These are phyloP conservation scores for Trypanosoma mega DNA, from an alignment of 208 protist genomes.

Conservation along the genomic window DNA sequence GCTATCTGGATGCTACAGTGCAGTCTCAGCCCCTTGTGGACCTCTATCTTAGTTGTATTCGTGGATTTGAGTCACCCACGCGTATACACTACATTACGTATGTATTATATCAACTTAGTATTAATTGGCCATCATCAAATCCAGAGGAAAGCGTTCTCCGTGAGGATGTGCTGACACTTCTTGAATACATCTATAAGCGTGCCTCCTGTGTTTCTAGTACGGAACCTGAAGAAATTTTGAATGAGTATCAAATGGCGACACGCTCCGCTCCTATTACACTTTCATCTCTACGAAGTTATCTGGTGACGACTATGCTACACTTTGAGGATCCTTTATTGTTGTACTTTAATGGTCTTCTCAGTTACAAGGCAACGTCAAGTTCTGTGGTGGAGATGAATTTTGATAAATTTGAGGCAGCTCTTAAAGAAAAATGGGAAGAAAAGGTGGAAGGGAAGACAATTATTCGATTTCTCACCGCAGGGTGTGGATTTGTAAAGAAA, in stretches of 20 bases:
- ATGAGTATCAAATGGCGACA: conserved; percentile 78
- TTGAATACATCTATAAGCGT: conserved; percentile 81
- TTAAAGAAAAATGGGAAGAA: conserved; percentile 61
- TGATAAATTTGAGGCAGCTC: conserved; percentile 57
- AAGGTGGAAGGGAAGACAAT: conserved; percentile 50
- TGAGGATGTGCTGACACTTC: conserved; percentile 67
- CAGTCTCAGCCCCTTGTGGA: conserved; percentile 50
- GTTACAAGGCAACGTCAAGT: conserved; percentile 38
- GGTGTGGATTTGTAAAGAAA: conserved; percentile 70
- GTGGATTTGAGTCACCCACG: conserved; percentile 80
- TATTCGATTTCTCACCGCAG: conserved; percentile 66
- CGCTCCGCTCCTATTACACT: conserved; percentile 74
- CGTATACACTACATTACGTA: conserved; percentile 82
- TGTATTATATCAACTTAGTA: conserved; percentile 81
- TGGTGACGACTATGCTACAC: conserved; percentile 73
- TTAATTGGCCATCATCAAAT: conserved; percentile 82
- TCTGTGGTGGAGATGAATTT: conserved; percentile 56
- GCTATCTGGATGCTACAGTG: conserved; percentile 75
- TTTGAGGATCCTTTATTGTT: conserved; percentile 78
- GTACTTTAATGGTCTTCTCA: conserved; percentile 76
- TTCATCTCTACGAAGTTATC: conserved; percentile 64
- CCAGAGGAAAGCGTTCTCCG: conserved; percentile 48
- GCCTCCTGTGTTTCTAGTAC: conserved; percentile 49
- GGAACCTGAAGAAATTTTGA: conserved; percentile 56
- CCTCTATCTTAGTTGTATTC: conserved; percentile 77